Base-by-base conservation (phyloP, 495 filamentous ascomycete species). In the Letharia columbiana region DNA sequence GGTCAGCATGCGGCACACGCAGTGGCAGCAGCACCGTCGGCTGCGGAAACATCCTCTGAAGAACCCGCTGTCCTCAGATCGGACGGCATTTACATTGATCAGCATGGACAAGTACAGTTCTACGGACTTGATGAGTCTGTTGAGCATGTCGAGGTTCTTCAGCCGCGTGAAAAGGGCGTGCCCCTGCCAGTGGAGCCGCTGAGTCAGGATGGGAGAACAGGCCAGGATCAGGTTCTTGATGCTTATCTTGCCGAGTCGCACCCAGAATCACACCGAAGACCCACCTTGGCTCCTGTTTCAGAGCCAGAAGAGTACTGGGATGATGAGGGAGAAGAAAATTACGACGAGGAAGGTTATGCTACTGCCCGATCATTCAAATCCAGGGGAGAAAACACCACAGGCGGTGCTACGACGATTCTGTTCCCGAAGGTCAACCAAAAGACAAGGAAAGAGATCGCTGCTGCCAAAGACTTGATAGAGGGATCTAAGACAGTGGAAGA, bases 301-400 rank as follows among this genome's bases (percentile, higher is more conserved):
- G 89, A 90, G 64, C 76, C 82, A 5, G 89, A 91, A 70, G 86
- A 91, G 69, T 90, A 86, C 72, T 90, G 86, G 84, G 88, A 90
- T 33, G 86, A 90, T 40, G 87, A 88, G 20, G 84, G 87, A 12
- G 87, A 90, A 44, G 88, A 90, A 64, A 86, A 87, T 69, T 90
- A 89, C 65, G 88, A 90, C n/a, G 90, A 91, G 13, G 88, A 91
- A 71, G 91, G 87, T 4, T 93, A 91, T 72, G 86, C 86, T 31
- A 92, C 89, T 2, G 86, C 88, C 6, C 85, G 89, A 59, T 91
- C 90, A 11, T 84, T 85, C 69, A 82, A 79, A 37, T 89, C 88
- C 20, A 84, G 86, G n/a, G 83, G 86, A 13, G 91, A 93, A 66
- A 91, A 92, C 72, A 93, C 91, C 31, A 92, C 89, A 7, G 86